phyloP scores from a whole-genome alignment of 257 asterid species.

The Leonotis leonurus region DNA sequence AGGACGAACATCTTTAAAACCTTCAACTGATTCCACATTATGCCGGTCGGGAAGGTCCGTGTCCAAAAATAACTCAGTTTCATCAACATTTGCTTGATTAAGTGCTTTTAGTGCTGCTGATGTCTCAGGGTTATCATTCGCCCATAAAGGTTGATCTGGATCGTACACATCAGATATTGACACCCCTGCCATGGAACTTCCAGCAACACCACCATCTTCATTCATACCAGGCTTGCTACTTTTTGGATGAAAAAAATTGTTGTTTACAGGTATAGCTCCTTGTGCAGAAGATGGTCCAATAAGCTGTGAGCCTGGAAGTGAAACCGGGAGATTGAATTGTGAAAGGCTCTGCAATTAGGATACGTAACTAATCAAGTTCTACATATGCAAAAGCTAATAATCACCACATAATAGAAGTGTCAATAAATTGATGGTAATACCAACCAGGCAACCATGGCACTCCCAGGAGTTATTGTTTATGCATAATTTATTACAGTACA shows the following conservation, averaged over 20 bases:
- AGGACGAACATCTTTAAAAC: slow-evolving; percentile 33
- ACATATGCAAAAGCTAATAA: neutral
- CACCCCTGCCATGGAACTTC: slow-evolving; percentile 47
- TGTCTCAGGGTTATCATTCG: slow-evolving; percentile 56
- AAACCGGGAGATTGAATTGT: slow-evolving; percentile 76
- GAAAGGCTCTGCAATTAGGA: slow-evolving; percentile 67
- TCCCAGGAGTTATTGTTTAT: no score
- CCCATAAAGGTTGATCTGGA: slow-evolving; percentile 97
- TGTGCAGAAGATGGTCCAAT: slow-evolving; percentile 51
- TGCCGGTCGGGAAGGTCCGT: slow-evolving; percentile 34
- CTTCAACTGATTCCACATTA: slow-evolving; percentile 39
- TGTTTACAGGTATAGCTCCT: slow-evolving; percentile 48
- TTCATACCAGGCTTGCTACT: slow-evolving; percentile 42
- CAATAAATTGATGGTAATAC: neutral
- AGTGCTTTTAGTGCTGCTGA: slow-evolving; percentile 46
- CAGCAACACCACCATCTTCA: slow-evolving; percentile 42
- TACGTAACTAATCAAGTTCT: slow-evolving; percentile 20
- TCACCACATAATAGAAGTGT: slow-evolving; percentile 1
- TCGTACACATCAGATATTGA: slow-evolving; percentile 82
- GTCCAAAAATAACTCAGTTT: slow-evolving; percentile 34
- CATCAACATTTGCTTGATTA: slow-evolving; percentile 47
- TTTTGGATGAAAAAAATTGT: slow-evolving; percentile 43
- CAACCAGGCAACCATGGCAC: neutral
- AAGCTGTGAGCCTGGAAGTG: slow-evolving; percentile 58
- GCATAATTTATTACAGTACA: no score